Percentiles rank a stretch among this genome's conserved stretches.
These are phyloP conservation scores for Collariella sp. DNA, from an alignment of 495 filamentous ascomycete species.

Conservation along the genomic window DNA sequence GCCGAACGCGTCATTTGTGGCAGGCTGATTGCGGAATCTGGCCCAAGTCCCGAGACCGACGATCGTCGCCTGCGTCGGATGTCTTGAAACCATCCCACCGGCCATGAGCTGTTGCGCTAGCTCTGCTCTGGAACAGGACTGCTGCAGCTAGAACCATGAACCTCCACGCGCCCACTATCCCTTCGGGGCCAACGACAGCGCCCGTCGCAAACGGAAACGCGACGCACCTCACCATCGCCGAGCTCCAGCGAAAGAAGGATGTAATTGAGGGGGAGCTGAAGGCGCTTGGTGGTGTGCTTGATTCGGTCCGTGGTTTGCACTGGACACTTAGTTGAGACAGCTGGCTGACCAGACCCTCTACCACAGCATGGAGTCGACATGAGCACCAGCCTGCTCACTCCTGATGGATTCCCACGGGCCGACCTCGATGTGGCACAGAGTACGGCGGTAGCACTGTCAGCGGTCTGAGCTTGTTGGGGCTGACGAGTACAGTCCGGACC, in stretches of 20 bases:
- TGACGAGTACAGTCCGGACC: conserved; percentile 60
- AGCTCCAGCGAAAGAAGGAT: conserved; percentile 63
- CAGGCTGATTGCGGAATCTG: conserved; percentile 18
- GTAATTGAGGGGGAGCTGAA: conserved; percentile 75
- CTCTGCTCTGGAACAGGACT: conserved; percentile 20
- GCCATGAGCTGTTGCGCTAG: background rate
- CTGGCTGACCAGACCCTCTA: conserved; percentile 12
- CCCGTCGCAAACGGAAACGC: conserved; percentile 43
- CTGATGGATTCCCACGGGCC: conserved; percentile 85
- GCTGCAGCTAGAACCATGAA: conserved; percentile 48
- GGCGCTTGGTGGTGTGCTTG: conserved; percentile 74
- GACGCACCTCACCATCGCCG: conserved; percentile 50
- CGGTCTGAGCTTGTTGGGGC: conserved; percentile 5
- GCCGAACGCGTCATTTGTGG: conserved; percentile 23
- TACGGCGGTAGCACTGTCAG: conserved; percentile 33
- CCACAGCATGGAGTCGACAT: conserved; percentile 83
- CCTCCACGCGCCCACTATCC: conserved; percentile 66
- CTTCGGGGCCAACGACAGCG: conserved; percentile 57
- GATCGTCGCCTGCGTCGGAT: conserved; percentile 10
- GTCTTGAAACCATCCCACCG: conserved; percentile 10
- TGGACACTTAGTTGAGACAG: background rate
- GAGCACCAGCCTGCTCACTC: conserved; percentile 79
- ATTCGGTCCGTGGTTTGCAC: conserved; percentile 56
- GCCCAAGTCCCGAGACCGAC: background rate
- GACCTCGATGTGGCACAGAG: conserved; percentile 96